phyloP scores from a whole-genome alignment of 2,329 filamentous ascomycete genomes.

The Hypoxylon sp. region DNA sequence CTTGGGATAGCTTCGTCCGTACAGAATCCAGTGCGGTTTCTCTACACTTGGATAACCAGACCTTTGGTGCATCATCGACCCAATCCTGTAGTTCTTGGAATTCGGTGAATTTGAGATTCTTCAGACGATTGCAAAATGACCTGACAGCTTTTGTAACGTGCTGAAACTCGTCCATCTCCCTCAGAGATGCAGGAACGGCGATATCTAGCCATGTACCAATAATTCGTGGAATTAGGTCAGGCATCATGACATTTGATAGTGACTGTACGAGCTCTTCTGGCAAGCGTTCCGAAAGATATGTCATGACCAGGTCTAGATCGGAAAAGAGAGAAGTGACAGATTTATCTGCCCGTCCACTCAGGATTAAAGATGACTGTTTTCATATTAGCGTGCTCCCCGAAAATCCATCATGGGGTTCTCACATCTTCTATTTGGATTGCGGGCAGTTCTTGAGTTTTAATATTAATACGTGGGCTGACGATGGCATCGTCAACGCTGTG shows the following conservation, averaged over 20 bases:
- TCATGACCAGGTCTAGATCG: constrained; percentile 62
- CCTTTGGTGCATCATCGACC: constrained; percentile 79
- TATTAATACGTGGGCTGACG: constrained; percentile 66
- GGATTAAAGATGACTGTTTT: constrained; percentile 53
- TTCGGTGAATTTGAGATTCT: constrained; percentile 68
- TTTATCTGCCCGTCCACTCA: constrained; percentile 54
- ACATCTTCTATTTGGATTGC: constrained; percentile 55
- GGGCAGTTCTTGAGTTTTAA: constrained; percentile 46
- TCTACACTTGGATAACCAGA: constrained; percentile 86
- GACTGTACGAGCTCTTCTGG: constrained; percentile 64
- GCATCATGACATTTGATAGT: constrained; percentile 75
- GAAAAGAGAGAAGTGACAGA: constrained; percentile 60
- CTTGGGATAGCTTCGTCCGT: constrained; percentile 71
- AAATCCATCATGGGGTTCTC: constrained; percentile 34
- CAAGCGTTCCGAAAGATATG: constrained; percentile 61
- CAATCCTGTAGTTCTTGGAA: constrained; percentile 75
- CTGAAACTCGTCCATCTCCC: constrained; percentile 76
- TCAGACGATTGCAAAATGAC: constrained; percentile 70
- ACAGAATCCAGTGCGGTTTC: constrained; percentile 81
- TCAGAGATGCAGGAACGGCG: constrained; percentile 77
- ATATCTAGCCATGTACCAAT: constrained; percentile 78
- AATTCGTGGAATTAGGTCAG: constrained; percentile 71
- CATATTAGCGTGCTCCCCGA: constrained; percentile 28
- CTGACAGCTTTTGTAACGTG: constrained; percentile 70
- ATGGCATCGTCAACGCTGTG: constrained; percentile 69